phyloP scores from a whole-genome alignment of 2,329 filamentous ascomycete genomes.

The Paraphaeosphaeria minitans region DNA sequence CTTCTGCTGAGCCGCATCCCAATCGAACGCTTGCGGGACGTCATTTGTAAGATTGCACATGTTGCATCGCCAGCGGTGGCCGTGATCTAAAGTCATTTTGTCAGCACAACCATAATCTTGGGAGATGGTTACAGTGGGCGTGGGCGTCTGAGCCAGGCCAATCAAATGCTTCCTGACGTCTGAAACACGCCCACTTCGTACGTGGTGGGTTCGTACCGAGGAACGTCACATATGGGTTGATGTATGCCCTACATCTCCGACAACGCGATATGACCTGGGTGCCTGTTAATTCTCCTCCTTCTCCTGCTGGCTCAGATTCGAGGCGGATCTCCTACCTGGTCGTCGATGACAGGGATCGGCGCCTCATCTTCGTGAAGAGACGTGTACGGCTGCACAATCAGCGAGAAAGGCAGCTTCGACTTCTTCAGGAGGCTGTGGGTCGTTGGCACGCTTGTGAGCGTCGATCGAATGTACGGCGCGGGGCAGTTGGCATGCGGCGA shows the following conservation, averaged over 20 bases:
- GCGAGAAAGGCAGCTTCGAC: slow-evolving; percentile 87
- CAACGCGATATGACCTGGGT: slow-evolving; percentile 54
- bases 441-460: slow-evolving; percentile 90
- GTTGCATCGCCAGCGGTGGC: slow-evolving; percentile 98
- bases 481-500: slow-evolving; percentile 91
- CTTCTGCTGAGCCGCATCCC: slow-evolving; percentile 92
- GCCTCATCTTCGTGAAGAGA: slow-evolving; percentile 93
- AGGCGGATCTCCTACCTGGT: slow-evolving; percentile 69
- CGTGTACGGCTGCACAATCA: slow-evolving; percentile 95
- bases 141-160: neutral
- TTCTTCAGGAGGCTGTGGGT: slow-evolving; percentile 94
- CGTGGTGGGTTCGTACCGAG: slow-evolving; percentile 56
- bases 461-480: slow-evolving; percentile 92
- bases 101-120: neutral
- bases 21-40: slow-evolving; percentile 98
- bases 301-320: neutral
- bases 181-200: neutral
- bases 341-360: slow-evolving; percentile 86
- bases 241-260: slow-evolving; percentile 89
- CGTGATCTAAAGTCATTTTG: slow-evolving; percentile 64
- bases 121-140: neutral
- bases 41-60: slow-evolving; percentile 99
- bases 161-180: neutral
- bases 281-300: neutral
- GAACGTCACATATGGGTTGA: slow-evolving; percentile 97